A percentile compares a stretch with the other conserved stretches of the same genome.
phyloP scores from a whole-genome alignment of 139 green algal genomes.

The Chlorella sp. region DNA sequence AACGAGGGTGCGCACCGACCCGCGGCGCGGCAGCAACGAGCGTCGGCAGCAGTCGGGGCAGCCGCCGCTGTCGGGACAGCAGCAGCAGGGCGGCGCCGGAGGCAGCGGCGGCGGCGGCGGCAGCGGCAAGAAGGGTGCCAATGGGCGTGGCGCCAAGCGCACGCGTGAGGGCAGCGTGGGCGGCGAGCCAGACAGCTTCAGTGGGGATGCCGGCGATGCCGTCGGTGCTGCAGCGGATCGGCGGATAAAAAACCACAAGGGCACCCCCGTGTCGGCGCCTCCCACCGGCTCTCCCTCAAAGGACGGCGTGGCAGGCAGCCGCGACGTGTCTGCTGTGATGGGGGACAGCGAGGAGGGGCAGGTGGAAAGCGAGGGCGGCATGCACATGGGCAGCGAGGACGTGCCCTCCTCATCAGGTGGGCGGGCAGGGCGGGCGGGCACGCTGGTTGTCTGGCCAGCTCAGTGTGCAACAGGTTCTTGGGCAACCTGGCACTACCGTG shows the following conservation, averaged over 20 bases:
- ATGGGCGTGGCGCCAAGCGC: conserved; percentile 1
- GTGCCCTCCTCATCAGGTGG: conserved; percentile 18
- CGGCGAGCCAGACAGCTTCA: conserved; percentile 4
- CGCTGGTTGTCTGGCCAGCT: too few relatives aligned
- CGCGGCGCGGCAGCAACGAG: neutral
- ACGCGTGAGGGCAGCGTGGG: conserved; percentile 6
- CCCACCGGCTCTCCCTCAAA: conserved; percentile 13
- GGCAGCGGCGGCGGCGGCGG: neutral
- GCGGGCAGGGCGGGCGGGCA: neutral
- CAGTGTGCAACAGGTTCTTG: too few relatives aligned
- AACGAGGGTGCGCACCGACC: neutral
- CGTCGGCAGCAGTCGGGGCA: neutral
- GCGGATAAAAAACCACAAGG: neutral
- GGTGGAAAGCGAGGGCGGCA: conserved; percentile 9
- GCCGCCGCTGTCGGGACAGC: neutral
- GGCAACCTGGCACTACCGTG: too few relatives aligned
- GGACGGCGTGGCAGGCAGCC: conserved; percentile 8
- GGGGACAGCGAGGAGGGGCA: conserved; percentile 9
- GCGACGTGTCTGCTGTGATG: conserved; percentile 16
- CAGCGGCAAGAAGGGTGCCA: neutral
- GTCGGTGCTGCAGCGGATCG: neutral
- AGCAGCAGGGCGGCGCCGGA: too few relatives aligned
- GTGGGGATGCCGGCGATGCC: neutral
- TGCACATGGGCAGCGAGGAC: neutral
- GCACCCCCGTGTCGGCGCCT: neutral